phyloP scores from a whole-genome alignment of 2,329 filamentous ascomycete genomes.

The Thermothelomyces thermophilus region DNA sequence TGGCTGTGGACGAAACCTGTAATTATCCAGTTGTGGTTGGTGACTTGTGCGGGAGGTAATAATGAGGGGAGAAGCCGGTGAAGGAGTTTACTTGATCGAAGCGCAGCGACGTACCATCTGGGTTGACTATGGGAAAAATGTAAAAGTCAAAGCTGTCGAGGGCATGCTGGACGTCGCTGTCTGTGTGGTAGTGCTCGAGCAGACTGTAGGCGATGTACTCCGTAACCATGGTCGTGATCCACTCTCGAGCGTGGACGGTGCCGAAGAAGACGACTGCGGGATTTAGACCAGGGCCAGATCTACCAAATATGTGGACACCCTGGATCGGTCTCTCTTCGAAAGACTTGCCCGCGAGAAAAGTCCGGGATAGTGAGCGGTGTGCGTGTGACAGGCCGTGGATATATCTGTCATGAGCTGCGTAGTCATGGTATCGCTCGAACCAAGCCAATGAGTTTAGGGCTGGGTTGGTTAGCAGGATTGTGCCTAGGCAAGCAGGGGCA shows the following conservation, averaged over 20 bases:
- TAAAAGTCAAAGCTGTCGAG: slow-evolving; percentile 61
- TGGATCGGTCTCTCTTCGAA: slow-evolving; percentile 49
- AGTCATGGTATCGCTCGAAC: slow-evolving; percentile 48
- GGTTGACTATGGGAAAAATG: slow-evolving; percentile 57
- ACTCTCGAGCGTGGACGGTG: slow-evolving; percentile 55
- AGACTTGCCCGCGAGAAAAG: slow-evolving; percentile 44
- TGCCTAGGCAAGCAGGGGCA: no score
- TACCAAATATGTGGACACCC: slow-evolving; percentile 53
- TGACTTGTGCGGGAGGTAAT: no score
- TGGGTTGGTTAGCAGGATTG: not conserved
- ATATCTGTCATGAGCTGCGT: slow-evolving; percentile 37
- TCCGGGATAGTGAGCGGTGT: slow-evolving; percentile 39
- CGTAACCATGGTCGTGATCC: slow-evolving; percentile 49
- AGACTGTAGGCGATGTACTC: slow-evolving; percentile 49
- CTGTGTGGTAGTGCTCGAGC: slow-evolving; percentile 38
- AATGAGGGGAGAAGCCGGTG: no score
- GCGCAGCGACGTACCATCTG: slow-evolving; percentile 45
- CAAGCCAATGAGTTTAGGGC: not conserved
- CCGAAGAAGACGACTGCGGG: slow-evolving; percentile 51
- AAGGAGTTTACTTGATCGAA: not conserved
- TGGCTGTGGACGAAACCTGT: slow-evolving; percentile 54
- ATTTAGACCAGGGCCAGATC: slow-evolving; percentile 36
- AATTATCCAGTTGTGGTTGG: not conserved
- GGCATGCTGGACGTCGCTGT: slow-evolving; percentile 35
- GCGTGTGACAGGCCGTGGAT: slow-evolving; percentile 35